Percentiles rank a stretch among this genome's conserved stretches.
phyloP scores from a whole-genome alignment of 345 rosid species.

The Lepidium africanum region DNA sequence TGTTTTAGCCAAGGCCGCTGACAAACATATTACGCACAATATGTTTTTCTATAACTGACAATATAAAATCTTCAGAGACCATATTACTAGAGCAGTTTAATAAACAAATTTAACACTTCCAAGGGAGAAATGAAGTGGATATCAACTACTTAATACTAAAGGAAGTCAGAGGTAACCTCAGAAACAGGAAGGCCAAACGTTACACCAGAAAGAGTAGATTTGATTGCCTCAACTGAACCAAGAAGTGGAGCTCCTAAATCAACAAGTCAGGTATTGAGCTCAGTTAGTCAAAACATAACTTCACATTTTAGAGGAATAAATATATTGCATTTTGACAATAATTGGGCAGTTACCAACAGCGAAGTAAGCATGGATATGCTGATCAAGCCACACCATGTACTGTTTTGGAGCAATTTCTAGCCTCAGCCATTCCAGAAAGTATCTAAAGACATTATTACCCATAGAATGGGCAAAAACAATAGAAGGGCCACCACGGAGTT shows the following conservation, averaged over 20 bases:
- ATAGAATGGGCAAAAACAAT: conserved; percentile 94
- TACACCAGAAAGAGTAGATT: conserved; percentile 72
- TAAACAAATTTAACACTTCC: not conserved
- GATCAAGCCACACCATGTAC: conserved; percentile 82
- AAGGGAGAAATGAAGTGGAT: not conserved
- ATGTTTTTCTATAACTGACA: conserved; percentile 2
- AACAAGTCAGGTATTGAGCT: conserved; percentile 9
- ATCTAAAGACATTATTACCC: conserved; percentile 93
- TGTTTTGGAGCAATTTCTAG: conserved; percentile 97
- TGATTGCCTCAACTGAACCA: conserved; percentile 75
- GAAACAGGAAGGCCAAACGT: conserved; percentile 94
- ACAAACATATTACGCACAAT: not conserved
- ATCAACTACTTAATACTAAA: not conserved
- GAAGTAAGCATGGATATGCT: conserved; percentile 89
- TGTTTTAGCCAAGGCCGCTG: not conserved
- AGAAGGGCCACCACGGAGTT: conserved; percentile 91
- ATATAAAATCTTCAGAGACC: not conserved
- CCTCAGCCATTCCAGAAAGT: conserved; percentile 96
- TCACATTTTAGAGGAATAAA: not conserved
- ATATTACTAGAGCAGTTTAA: not conserved
- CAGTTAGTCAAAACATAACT: not conserved
- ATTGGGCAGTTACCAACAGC: conserved; percentile 69
- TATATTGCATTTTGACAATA: not conserved
- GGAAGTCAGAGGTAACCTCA: conserved; percentile 58
- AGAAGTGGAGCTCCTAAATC: conserved; percentile 90